Conservation (phyloP, 2,329 filamentous ascomycete species). For the Corynespora cassiicola region DNA sequence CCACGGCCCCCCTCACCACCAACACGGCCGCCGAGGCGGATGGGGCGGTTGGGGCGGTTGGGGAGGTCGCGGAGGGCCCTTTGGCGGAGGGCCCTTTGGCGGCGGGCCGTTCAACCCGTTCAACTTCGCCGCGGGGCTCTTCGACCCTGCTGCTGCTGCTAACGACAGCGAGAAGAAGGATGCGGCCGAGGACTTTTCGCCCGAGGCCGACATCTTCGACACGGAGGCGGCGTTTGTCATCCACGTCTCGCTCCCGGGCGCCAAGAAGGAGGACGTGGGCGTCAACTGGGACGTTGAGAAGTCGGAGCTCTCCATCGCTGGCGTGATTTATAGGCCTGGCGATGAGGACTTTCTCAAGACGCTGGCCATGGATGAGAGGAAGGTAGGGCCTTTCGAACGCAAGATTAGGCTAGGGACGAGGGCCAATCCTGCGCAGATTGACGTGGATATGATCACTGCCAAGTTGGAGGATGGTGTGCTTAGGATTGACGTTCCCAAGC, state of each 20-base stretch:
- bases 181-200: constrained; percentile 67
- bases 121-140: constrained; percentile 44
- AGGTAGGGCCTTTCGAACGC: constrained; percentile 77
- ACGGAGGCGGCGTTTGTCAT: constrained; percentile 68
- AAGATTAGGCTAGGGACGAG: constrained; percentile 66
- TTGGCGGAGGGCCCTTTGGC: constrained; percentile 10
- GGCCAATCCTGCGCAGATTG: constrained; percentile 66
- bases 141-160: constrained; percentile 29
- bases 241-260: constrained; percentile 77
- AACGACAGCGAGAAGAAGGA: constrained; percentile 26
- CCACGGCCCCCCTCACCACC: constrained; percentile 1
- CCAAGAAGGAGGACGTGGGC: constrained; percentile 78
- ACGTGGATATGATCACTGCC: constrained; percentile 72
- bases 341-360: constrained; percentile 71
- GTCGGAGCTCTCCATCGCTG: constrained; percentile 69
- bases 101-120: constrained; percentile 28
- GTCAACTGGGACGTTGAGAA: constrained; percentile 78
- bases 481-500: constrained; percentile 77
- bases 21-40: constrained; percentile 25
- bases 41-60: constrained; percentile 37
- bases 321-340: constrained; percentile 75
- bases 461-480: constrained; percentile 82
- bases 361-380: constrained; percentile 70
- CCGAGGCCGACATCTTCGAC: constrained; percentile 79
- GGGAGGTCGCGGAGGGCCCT: constrained; percentile 21